phyloP scores from a whole-genome alignment of 2,329 filamentous ascomycete species.

The Colletotrichum agaves region DNA sequence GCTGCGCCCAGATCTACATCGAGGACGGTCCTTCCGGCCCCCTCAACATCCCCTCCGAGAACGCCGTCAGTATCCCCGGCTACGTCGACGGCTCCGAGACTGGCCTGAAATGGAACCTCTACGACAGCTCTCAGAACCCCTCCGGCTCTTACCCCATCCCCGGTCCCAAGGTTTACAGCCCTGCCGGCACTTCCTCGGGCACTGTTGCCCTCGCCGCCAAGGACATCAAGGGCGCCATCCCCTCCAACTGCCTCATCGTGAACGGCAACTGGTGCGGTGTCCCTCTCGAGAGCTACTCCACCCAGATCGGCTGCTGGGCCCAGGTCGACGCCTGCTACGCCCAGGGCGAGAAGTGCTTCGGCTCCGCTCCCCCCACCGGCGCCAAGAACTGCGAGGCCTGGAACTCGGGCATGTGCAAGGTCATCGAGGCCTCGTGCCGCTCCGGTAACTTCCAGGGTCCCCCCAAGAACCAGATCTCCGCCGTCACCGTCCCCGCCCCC shows the following conservation, averaged over 20 bases:
- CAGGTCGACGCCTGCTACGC: constrained; percentile 65
- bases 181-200: constrained; percentile 41
- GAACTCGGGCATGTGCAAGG: constrained; percentile 67
- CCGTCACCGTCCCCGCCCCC: constrained; percentile 45
- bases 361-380: constrained; percentile 67
- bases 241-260: constrained; percentile 67
- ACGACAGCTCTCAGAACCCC: constrained; percentile 53
- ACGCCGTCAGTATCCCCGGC: constrained; percentile 73
- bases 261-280: constrained; percentile 80
- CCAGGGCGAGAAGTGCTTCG: constrained; percentile 70
- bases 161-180: constrained; percentile 65
- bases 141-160: constrained; percentile 67
- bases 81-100: constrained; percentile 66
- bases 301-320: constrained; percentile 69
- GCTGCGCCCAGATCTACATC: constrained; percentile 78
- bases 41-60: constrained; percentile 57
- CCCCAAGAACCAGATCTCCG: constrained; percentile 52
- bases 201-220: constrained; percentile 24
- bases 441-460: constrained; percentile 58
- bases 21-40: constrained; percentile 56
- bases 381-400: constrained; percentile 68
- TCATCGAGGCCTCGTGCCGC: constrained; percentile 56
- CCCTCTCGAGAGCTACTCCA: constrained; percentile 67
- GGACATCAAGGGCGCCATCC: constrained; percentile 59
- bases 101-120: constrained; percentile 74